Percentiles rank a stretch among this genome's conserved stretches.
phyloP scores from a whole-genome alignment of 257 asterid genomes.

The Linaria vulgaris region DNA sequence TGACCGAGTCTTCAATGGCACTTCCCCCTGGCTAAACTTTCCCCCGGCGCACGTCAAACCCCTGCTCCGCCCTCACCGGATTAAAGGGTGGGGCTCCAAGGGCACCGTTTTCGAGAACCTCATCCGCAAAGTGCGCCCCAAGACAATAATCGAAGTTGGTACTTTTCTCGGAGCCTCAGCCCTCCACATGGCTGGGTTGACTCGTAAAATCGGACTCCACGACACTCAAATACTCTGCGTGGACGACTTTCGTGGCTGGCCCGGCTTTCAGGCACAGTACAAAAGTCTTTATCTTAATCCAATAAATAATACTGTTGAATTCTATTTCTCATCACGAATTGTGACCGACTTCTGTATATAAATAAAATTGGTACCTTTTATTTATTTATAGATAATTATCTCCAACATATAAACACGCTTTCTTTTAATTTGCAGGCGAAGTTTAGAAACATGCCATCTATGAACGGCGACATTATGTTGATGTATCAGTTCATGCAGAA shows the following conservation, averaged over 20 bases:
- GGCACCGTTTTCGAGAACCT: conserved; percentile 59
- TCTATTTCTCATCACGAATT: too few relatives aligned
- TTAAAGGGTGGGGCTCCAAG: conserved; percentile 63
- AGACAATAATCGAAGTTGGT: conserved; percentile 59
- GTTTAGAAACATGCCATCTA: conserved; percentile 42
- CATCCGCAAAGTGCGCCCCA: conserved; percentile 45
- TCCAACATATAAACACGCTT: too few relatives aligned
- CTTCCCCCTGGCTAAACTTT: conserved; percentile 54
- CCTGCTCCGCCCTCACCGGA: conserved; percentile 36
- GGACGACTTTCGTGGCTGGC: conserved; percentile 81
- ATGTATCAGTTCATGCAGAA: conserved; percentile 61
- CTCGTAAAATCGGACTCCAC: conserved; percentile 37
- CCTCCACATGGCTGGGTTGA: conserved; percentile 52
- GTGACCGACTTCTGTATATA: too few relatives aligned
- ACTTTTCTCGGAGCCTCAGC: conserved; percentile 72
- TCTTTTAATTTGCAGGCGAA: too few relatives aligned
- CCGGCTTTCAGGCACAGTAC: conserved; percentile 29
- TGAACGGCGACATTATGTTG: conserved; percentile 55
- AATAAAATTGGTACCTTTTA: too few relatives aligned
- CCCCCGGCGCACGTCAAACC: conserved; percentile 44
- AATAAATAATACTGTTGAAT: too few relatives aligned
- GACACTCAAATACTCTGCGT: conserved; percentile 50
- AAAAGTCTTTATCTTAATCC: too few relatives aligned
- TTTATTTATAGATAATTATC: too few relatives aligned
- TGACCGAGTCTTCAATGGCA: conserved; percentile 48